phyloP scores from a whole-genome alignment of 225 moss, liverwort and hornwort species.

The Anthoceros angustus region DNA sequence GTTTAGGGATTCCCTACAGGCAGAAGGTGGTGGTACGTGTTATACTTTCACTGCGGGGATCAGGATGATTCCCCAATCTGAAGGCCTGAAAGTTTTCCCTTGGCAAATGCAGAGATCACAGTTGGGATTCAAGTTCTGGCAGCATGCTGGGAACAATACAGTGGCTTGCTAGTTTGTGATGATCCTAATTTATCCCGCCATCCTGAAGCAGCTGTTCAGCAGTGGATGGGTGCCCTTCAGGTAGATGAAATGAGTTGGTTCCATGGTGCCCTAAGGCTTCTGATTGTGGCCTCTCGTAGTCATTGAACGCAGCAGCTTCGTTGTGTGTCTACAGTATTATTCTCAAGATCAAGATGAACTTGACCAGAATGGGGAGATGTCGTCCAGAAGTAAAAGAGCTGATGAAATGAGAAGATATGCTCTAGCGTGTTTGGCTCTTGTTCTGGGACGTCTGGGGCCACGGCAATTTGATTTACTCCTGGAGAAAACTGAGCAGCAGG shows the following conservation, averaged over 20 bases:
- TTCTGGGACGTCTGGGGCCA: slow-evolving; percentile 64
- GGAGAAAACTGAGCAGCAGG: slow-evolving; percentile 45
- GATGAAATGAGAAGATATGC: slow-evolving; percentile 88
- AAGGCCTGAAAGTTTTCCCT: not conserved
- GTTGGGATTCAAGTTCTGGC: slow-evolving; percentile 71
- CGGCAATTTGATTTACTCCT: slow-evolving; percentile 44
- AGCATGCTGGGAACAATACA: slow-evolving; percentile 83
- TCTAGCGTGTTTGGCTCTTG: slow-evolving; percentile 72
- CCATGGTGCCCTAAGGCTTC: not conserved
- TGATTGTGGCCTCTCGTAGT: not conserved
- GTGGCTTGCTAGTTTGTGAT: slow-evolving; percentile 53
- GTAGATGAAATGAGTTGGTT: slow-evolving; percentile 14
- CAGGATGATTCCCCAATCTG: not conserved
- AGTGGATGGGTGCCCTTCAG: slow-evolving; percentile 90
- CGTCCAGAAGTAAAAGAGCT: slow-evolving; percentile 24
- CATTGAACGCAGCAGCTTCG: not conserved
- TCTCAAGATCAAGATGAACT: slow-evolving; percentile 43
- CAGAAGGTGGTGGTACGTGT: slow-evolving; percentile 33
- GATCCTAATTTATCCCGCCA: slow-evolving; percentile 50
- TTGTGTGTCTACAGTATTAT: slow-evolving; percentile 46
- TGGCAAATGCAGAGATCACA: slow-evolving; percentile 23
- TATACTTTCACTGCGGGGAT: slow-evolving; percentile 5
- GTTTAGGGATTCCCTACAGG: slow-evolving; percentile 57
- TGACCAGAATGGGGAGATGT: slow-evolving; percentile 28
- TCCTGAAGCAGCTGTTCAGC: slow-evolving; percentile 52